These are phyloP conservation scores for Eucalyptus viminalis DNA, from an alignment of 345 rosid genomes.

Conservation along the genomic window DNA sequence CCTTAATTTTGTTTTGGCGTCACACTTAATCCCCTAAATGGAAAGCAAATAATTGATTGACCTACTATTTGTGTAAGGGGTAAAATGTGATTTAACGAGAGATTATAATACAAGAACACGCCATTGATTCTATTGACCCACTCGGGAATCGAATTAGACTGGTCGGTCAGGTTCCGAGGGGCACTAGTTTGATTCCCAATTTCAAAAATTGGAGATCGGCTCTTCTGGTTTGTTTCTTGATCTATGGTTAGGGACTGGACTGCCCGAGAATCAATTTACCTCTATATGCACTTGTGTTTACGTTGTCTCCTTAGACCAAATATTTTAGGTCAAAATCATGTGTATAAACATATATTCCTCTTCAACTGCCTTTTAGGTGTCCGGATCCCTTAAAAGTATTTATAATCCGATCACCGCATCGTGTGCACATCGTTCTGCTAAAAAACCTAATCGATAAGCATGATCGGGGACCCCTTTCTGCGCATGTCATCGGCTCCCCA, in stretches of 20 bases:
- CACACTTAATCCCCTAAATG: neutral
- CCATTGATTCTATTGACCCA: no score
- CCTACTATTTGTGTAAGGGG: neutral
- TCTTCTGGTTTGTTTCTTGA: neutral
- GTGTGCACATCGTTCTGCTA: neutral
- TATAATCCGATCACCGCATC: neutral
- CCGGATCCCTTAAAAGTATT: neutral
- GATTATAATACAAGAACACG: neutral
- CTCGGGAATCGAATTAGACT: no score
- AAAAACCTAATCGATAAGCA: neutral
- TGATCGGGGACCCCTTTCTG: neutral
- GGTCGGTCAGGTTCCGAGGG: accelerated
- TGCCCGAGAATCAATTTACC: neutral
- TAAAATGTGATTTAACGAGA: neutral
- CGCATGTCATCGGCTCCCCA: neutral
- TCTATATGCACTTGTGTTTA: neutral
- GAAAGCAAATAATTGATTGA: neutral
- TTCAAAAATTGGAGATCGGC: accelerated
- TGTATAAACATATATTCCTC: neutral
- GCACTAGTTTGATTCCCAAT: no score
- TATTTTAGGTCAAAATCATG: neutral
- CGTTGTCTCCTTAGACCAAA: neutral
- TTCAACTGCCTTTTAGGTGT: neutral
- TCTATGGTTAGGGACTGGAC: neutral
- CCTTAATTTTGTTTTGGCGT: neutral